Conservation (phyloP, 1,139 yeast species). For the Yamadazyma atlantica region DNA sequence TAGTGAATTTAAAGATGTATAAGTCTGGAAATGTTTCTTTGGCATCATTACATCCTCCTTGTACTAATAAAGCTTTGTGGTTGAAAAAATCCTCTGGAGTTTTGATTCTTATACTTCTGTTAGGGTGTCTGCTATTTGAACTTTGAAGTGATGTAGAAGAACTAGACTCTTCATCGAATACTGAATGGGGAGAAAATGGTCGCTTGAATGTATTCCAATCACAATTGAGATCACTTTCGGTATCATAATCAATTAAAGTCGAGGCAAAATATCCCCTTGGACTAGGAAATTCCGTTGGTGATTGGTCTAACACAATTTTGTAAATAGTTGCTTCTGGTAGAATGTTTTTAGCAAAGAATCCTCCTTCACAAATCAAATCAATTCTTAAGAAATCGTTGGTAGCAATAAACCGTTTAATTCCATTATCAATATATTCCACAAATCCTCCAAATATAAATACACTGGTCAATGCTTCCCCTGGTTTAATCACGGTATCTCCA, state of each 20-base stretch:
- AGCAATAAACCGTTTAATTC: conserved; percentile 27
- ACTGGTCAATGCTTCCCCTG: conserved; percentile 15
- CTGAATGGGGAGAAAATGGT: conserved; percentile 14
- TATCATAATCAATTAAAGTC: conserved; percentile 27
- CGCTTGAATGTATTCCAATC: conserved; percentile 14
- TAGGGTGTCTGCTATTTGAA: conserved; percentile 12
- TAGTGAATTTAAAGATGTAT: conserved; percentile 32
- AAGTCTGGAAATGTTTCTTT: conserved; percentile 33
- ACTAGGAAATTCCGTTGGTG: conserved; percentile 27
- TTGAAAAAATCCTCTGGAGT: conserved; percentile 23
- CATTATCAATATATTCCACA: conserved; percentile 16
- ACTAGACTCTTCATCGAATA: conserved; percentile 15
- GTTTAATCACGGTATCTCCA: conserved; percentile 12
- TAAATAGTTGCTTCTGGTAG: conserved; percentile 10
- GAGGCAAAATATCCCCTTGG: conserved; percentile 46
- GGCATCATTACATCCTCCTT: conserved; percentile 43
- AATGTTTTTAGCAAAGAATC: conserved; percentile 13
- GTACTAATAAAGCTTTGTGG: conserved; percentile 34
- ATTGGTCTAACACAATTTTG: conserved; percentile 4
- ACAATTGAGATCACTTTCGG: conserved; percentile 23
- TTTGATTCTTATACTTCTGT: conserved; percentile 6
- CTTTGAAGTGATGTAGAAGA: conserved; percentile 22
- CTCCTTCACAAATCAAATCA: conserved; percentile 27
- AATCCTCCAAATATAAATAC: conserved; percentile 48
- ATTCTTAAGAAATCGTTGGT: conserved; percentile 38